Evolutionary conservation across 331 rosid species (phyloP), one percentile per base, ranked within the genome.

Genomic region (Quercus phellos): DNA sequence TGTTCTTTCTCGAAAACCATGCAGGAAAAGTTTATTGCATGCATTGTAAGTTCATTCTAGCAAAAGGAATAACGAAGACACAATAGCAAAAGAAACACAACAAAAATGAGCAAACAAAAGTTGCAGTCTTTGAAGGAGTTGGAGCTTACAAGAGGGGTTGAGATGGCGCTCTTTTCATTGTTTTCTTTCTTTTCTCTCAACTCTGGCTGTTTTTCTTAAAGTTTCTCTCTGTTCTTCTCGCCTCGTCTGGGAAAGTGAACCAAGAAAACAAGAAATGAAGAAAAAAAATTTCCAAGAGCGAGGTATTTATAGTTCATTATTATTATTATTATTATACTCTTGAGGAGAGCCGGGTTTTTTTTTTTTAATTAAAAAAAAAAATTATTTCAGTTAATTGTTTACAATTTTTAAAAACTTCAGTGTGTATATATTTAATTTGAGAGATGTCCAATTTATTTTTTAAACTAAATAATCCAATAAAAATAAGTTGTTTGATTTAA

Each of bases 131-230:
- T 38, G n/a, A 22, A 50, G 69, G 42, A 63, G 64, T 56, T 5
- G 53, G 16, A 12, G 55, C 77, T 66, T 73, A 73, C 82, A 74
- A 5, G 71, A 77, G 26, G 51, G 68, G 68, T 35, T 55, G 81
- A 73, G 76, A 38, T 66, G 76, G 29, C 74, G 29, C 77, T 68
- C 58, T 34, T 54, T 68, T 77, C 85, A 77, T 80, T 17, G 17
- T 66, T 1, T 17, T 35, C 16, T 42, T 69, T 73, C 50, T n/a
- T 24, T 22, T n/a, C 55, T 70, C 54, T 55, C 68, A 9, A 3
- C 30, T 66, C 54, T 63, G 68, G 70, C 55, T 35, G 83, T 60
- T 34, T 73, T 75, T 61, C 69, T 80, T 71, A 56, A 46, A 16
- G n/a, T 59, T 72, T 74, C 43, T 56, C 53, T 30, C 26, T 26